Percentiles rank a stretch among this genome's conserved stretches.
These are phyloP conservation scores for Penicillium steckii DNA, from an alignment of 495 filamentous ascomycete species.

Conservation along the genomic window DNA sequence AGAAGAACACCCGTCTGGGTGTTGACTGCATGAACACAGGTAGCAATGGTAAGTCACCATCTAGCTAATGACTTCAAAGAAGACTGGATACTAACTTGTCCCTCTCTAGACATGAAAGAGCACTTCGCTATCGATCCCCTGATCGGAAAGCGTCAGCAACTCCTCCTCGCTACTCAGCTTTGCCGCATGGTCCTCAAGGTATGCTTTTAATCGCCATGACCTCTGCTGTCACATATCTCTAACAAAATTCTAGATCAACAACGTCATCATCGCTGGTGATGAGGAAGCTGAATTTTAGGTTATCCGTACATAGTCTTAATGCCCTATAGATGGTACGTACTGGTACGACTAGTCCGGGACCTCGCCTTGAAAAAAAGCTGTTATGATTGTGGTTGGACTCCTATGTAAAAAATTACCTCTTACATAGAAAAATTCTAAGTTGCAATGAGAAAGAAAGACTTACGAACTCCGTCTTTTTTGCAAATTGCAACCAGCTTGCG, in stretches of 20 bases:
- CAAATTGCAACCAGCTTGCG: not conserved
- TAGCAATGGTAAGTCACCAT: slow-evolving; percentile 63
- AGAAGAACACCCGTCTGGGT: slow-evolving; percentile 79
- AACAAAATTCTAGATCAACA: slow-evolving; percentile 59
- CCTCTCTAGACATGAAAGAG: slow-evolving; percentile 76
- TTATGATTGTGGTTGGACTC: slow-evolving; percentile 26
- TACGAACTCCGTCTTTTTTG: slow-evolving; percentile 17
- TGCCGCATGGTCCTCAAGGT: slow-evolving; percentile 99
- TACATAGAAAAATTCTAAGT: slow-evolving; percentile 31
- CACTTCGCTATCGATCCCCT: slow-evolving; percentile 97
- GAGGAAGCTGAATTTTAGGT: slow-evolving; percentile 90
- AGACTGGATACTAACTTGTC: not conserved
- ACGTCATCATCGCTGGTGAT: slow-evolving; percentile 92
- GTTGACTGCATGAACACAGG: slow-evolving; percentile 98
- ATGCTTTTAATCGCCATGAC: slow-evolving; percentile 28
- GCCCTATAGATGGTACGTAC: slow-evolving; percentile 12
- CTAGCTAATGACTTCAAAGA: not conserved
- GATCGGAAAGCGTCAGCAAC: slow-evolving; percentile 95
- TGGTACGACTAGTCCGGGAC: slow-evolving; percentile 6
- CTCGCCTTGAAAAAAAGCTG: slow-evolving; percentile 18
- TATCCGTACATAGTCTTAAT: slow-evolving; percentile 23
- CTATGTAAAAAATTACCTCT: slow-evolving; percentile 32
- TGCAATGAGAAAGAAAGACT: slow-evolving; percentile 32
- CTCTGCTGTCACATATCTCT: slow-evolving; percentile 7
- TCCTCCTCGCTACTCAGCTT: slow-evolving; percentile 92